Evolutionary conservation across 208 protist species (phyloP), one percentile per base, ranked within the genome.

Genomic region (Strigomonas culicis): DNA sequence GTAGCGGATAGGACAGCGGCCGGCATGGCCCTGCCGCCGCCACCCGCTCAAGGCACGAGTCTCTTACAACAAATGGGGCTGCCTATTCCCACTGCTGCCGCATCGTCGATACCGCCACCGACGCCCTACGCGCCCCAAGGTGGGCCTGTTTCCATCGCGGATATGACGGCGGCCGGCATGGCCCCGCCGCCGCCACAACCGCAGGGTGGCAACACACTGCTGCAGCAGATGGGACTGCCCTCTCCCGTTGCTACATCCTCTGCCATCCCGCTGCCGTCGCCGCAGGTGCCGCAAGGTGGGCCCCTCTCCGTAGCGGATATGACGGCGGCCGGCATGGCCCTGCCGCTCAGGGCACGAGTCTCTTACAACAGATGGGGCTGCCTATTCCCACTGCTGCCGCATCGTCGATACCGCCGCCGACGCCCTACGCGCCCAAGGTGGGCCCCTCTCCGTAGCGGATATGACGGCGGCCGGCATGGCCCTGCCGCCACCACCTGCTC

Each of bases 201-300:
- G 59, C 31, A 30, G 11, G 30, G 36, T 21, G 55, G 27, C 8
- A 36, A 25, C 24, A 30, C 52, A 21, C 63, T 73, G 46, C 60
- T 61, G 17, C 68, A 64, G 52, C 49, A 73, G 10, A 3, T 46
- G 1, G 65, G 50, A 15, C 32, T 63, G 30, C 0, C 53, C 0
- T 70, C 70, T 41, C 55, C 49, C 46, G 34, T 74, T 3, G 41
- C 60, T 11, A 36, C 41, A 41, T 59, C 71, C n/a, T 55, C 64
- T 51, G 64, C 70, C 1, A 67, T 74, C 11, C 61, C 47, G 21
- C 77, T 68, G 28, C 77, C 64, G 52, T 15, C 56, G 27, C 15
- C 71, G 34, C 32, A 68, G 25, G 49, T 57, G 11, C 31, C 41
- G 30, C 17, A 36, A 17, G 49, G 65, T 30, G 43, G 53, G 43